Conservation (phyloP, 2,329 filamentous ascomycete genomes). For the Epichloe hybrida region DNA sequence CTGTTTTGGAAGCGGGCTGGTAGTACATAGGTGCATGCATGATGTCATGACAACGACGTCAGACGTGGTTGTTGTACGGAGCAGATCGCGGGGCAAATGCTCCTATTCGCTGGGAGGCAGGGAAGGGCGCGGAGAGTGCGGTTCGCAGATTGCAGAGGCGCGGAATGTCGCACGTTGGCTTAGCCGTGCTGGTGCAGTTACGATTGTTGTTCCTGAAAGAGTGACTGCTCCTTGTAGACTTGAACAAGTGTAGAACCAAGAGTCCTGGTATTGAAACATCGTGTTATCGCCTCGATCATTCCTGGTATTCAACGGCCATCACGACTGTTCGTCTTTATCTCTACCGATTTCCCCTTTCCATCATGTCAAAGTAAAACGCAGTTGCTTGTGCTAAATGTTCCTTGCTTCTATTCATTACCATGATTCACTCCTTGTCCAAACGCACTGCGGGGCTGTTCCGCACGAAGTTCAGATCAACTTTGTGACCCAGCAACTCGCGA, state of each 20-base stretch:
- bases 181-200: not conserved
- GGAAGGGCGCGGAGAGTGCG: no score
- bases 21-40: not conserved
- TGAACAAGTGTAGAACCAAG: not conserved
- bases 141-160: not conserved
- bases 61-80: not conserved
- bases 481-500: constrained; percentile 82
- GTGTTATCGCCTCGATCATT: not conserved
- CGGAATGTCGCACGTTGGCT: constrained; percentile 1
- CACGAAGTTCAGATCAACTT: constrained; percentile 88
- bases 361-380: not conserved
- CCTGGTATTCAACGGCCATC: not conserved
- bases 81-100: constrained; percentile 5
- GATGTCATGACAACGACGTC: constrained; percentile 6
- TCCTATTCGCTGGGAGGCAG: constrained; percentile 3
- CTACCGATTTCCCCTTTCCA: not conserved
- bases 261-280: not conserved
- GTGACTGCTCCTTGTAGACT: not conserved
- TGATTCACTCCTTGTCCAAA: constrained; percentile 61
- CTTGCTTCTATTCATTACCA: not conserved
- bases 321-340: no score
- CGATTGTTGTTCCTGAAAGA: not conserved
- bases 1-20: not conserved
- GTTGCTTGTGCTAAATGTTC: not conserved
- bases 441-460: constrained; percentile 83